Base-by-base conservation (phyloP, 345 rosid species). In the Camelina sativa region DNA sequence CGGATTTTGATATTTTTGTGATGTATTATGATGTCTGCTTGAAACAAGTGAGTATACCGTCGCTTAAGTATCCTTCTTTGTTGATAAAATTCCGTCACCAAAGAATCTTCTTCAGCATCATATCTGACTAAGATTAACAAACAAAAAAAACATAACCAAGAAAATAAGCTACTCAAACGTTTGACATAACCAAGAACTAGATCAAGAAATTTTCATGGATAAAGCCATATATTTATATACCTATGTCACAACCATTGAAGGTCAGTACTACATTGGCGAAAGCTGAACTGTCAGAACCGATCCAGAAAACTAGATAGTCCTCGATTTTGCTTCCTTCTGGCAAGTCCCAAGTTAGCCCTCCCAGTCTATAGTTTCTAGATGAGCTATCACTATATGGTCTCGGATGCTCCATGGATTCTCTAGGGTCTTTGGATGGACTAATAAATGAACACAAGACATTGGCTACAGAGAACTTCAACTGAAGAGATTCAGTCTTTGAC, bases 341-440 rank as follows among this genome's bases (percentile, higher is more conserved):
- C 56, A 90, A 56, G 67, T 81, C 85, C 98, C 97, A 91, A 55
- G 78, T 76, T 80, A 95, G 78, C 63, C 99, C 99, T 84, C 97
- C 96, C 23, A 84, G 70, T 68, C 72, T 76, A 66, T 83, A 84
- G 50, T 69, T 79, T 63, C 72, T 77, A 62, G 69, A 48, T 4
- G 65, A 46, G 57, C 72, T 85, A 75, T 77, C 71, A 54, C 54
- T 35, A 62, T 68, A 65, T 25, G 68, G 61, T 79, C 54, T 66
- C 10, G 34, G 78, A 75, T 69, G 73, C 67, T 64, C 86, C 80
- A 76, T 70, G 28, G 80, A 55, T 55, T 56, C 71, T 46, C 75
- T 37, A 55, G 66, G 80, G 32, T 79, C 59, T 75, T 84, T 79
- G 4, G 80, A 72, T 65, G 97, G 97, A 80, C 75, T 67, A 52